phyloP scores from a whole-genome alignment of 2,329 filamentous ascomycete species.

The Aspergillus sp. region DNA sequence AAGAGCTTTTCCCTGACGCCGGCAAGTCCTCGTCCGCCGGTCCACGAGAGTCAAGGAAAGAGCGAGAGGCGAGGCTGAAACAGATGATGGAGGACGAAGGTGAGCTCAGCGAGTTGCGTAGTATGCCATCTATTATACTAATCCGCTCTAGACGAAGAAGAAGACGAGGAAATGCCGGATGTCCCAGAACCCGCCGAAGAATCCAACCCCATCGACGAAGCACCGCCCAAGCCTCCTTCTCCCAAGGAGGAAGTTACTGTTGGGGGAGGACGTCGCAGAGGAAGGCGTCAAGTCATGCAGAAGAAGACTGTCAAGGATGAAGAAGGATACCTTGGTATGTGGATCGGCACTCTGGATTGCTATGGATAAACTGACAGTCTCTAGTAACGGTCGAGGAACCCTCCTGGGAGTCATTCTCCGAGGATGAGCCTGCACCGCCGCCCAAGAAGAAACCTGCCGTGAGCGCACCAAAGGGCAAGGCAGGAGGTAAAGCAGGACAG shows the following conservation, averaged over 20 bases:
- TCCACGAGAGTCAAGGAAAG: conserved; percentile 52
- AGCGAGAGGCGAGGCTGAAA: conserved; percentile 64
- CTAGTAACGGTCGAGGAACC: conserved; percentile 81
- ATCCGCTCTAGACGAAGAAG: conserved; percentile 21
- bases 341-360: not conserved
- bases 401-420: conserved; percentile 90
- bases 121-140: conserved; percentile 25
- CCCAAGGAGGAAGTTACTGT: conserved; percentile 54
- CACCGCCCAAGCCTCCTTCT: conserved; percentile 46
- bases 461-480: conserved; percentile 52
- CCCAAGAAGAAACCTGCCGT: conserved; percentile 50
- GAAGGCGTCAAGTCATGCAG: conserved; percentile 77
- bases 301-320: conserved; percentile 86
- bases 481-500: conserved; percentile 53
- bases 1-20: conserved; percentile 49
- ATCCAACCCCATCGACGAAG: conserved; percentile 36
- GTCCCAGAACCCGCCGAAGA: conserved; percentile 43
- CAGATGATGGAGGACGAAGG: conserved; percentile 73
- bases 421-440: conserved; percentile 68
- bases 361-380: conserved; percentile 9
- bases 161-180: conserved; percentile 61
- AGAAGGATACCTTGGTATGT: conserved; percentile 81
- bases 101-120: conserved; percentile 34
- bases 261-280: conserved; percentile 67
- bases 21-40: conserved; percentile 38